Base-by-base conservation (phyloP, 169 alveolate species). In the Theileria equi region DNA sequence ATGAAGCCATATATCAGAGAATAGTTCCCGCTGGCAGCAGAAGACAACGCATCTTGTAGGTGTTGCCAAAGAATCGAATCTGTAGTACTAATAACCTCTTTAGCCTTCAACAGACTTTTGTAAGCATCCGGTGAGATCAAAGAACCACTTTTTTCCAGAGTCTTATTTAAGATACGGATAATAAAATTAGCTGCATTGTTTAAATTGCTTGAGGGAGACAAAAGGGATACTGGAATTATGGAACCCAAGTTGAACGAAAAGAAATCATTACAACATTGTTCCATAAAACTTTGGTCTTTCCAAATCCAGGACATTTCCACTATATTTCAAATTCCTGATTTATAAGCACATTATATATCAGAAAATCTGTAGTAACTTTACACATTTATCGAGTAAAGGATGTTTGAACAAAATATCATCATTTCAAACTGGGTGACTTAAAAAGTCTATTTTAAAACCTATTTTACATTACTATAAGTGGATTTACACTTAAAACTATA, bases 241-340 rank as follows among this genome's bases (percentile, higher is more conserved):
- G 71, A 43, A 2, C 83, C 83, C 16, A 63, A 62, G 66, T 72
- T 72, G 71, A 72, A 72, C 58, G 83, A 65, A 36, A 72, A 50
- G 69, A 57, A 63, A 29, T 72, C 66, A 55, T 72, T 66, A 48
- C 83, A 72, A 61, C 70, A 60, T 63, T 57, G 83, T 68, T 72
- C 83, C 68, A 72, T 72, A 45, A 72, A 72, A 68, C 78, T 64
- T 31, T 65, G 83, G 48, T 72, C 83, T 43, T 54, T 72, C 83
- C 83, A 72, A 62, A 72, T 72, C 83, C 83, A 72, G 36, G 74
- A 41, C 83, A 72, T 72, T 64, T 32, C n/a, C n/a, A n/a, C n/a
- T n/a, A n/a, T n/a, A n/a, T n/a, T n/a, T n/a, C n/a, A n/a, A n/a
- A n/a, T n/a, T n/a, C n/a, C n/a, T n/a, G n/a, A n/a, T n/a, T n/a